These are phyloP conservation scores for Talaromyces borbonicus DNA, from an alignment of 495 filamentous ascomycete genomes.

Conservation along the genomic window DNA sequence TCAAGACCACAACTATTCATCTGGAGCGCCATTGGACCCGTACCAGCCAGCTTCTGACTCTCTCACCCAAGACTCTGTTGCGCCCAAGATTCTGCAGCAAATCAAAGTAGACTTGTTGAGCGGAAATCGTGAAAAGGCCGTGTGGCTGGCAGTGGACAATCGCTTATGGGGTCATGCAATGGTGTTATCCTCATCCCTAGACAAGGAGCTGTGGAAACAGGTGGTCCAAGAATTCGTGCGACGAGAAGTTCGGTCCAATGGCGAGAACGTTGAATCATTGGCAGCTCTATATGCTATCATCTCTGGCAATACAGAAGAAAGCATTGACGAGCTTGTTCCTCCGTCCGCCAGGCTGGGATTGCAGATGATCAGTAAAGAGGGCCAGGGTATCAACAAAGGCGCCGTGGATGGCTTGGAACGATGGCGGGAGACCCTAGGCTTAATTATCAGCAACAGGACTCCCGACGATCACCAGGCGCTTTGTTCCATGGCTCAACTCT, in stretches of 20 bases:
- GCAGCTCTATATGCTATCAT: slow-evolving; percentile 89
- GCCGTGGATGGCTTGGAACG: slow-evolving; percentile 76
- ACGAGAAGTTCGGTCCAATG: slow-evolving; percentile 73
- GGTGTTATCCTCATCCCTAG: slow-evolving; percentile 72
- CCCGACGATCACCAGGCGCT: slow-evolving; percentile 67
- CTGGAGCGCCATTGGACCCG: slow-evolving; percentile 17
- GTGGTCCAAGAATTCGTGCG: slow-evolving; percentile 90
- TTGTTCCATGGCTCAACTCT: slow-evolving; percentile 67
- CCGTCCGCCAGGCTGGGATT: slow-evolving; percentile 85
- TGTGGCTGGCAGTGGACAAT: slow-evolving; percentile 91
- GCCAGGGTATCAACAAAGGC: slow-evolving; percentile 54
- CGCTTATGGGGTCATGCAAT: slow-evolving; percentile 94
- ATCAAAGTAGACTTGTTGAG: slow-evolving; percentile 62
- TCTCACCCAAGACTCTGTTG: slow-evolving; percentile 48
- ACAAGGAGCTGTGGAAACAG: slow-evolving; percentile 69
- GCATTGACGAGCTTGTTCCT: slow-evolving; percentile 93
- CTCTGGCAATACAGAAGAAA: slow-evolving; percentile 88
- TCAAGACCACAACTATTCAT: slow-evolving; percentile 13
- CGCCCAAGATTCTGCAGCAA: slow-evolving; percentile 54
- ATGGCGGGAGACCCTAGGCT: slow-evolving; percentile 82
- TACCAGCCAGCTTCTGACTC: slow-evolving; percentile 19
- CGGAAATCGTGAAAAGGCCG: slow-evolving; percentile 83
- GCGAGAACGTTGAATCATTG: slow-evolving; percentile 69
- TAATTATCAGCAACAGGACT: slow-evolving; percentile 82
- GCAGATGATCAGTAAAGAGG: slow-evolving; percentile 69